Evolutionary conservation across 257 asterid species (phyloP).

Genomic region (Paulownia fortunei): DNA sequence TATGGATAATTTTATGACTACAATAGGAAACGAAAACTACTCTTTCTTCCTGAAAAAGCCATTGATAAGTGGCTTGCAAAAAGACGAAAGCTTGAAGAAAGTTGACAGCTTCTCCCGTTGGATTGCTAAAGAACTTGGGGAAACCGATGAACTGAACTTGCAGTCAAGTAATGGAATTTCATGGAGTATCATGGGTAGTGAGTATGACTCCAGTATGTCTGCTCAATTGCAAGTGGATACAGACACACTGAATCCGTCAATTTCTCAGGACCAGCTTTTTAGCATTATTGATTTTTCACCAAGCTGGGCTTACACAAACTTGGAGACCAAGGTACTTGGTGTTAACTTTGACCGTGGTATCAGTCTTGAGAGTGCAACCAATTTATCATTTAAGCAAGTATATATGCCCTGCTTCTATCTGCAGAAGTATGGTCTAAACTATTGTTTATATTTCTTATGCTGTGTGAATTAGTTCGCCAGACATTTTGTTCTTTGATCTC

Average conservation of each 20-base stretch:
- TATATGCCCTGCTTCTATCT: background rate
- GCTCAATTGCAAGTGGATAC: slow-evolving; percentile 61
- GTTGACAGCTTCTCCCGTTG: slow-evolving; percentile 89
- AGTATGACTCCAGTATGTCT: slow-evolving; percentile 57
- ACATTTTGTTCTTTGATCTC: background rate
- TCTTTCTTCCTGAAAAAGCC: slow-evolving; percentile 57
- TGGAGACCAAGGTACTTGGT: slow-evolving; percentile 56
- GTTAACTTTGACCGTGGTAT: background rate
- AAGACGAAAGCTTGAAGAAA: slow-evolving; percentile 77
- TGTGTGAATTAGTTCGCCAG: background rate
- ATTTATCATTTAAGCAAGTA: background rate
- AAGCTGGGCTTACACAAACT: slow-evolving; percentile 60
- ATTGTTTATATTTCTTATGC: background rate
- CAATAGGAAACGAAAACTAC: slow-evolving; percentile 46
- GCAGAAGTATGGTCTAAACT: background rate
- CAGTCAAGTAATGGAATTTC: slow-evolving; percentile 56
- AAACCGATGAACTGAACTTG: slow-evolving; percentile 57
- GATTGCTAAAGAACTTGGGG: slow-evolving; percentile 76
- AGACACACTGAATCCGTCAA: slow-evolving; percentile 63
- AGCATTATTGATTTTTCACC: slow-evolving; percentile 77
- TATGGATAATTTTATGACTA: slow-evolving; percentile 45
- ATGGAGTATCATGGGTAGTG: slow-evolving; percentile 65
- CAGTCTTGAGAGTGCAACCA: background rate
- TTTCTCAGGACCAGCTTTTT: slow-evolving; percentile 77
- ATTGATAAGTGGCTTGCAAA: slow-evolving; percentile 53